Evolutionary conservation across 2,329 filamentous ascomycete genomes (phyloP).

Genomic region (Teratosphaeria nubilosa): DNA sequence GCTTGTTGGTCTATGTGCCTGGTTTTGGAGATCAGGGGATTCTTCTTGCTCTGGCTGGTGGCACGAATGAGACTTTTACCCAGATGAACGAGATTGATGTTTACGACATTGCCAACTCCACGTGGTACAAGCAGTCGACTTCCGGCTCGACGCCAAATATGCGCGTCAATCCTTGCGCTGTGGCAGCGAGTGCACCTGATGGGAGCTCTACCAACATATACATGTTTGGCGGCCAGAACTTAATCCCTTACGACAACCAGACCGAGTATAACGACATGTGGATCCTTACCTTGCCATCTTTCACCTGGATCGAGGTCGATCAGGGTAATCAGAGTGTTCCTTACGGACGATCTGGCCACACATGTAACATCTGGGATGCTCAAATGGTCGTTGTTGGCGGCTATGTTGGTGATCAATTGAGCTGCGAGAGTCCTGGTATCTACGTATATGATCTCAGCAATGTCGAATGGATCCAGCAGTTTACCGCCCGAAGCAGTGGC

Average conservation of each 20-base stretch:
- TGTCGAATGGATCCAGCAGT: slow-evolving; percentile 58
- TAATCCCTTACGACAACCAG: slow-evolving; percentile 51
- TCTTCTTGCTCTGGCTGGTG: slow-evolving; percentile 67
- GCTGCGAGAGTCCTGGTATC: slow-evolving; percentile 58
- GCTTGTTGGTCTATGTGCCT: slow-evolving; percentile 63
- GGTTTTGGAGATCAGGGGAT: slow-evolving; percentile 67
- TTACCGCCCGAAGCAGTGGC: slow-evolving; percentile 54
- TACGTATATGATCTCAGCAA: slow-evolving; percentile 69
- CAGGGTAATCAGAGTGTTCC: slow-evolving; percentile 37
- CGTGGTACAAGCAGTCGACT: slow-evolving; percentile 67
- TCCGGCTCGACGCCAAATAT: slow-evolving; percentile 48
- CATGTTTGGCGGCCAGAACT: slow-evolving; percentile 66
- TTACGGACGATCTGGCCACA: slow-evolving; percentile 57
- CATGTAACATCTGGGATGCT: slow-evolving; percentile 22
- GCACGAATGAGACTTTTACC: slow-evolving; percentile 55
- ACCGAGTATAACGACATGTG: slow-evolving; percentile 63
- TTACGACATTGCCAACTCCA: slow-evolving; percentile 61
- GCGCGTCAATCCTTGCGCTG: slow-evolving; percentile 58
- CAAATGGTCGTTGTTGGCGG: slow-evolving; percentile 78
- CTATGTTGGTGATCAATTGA: slow-evolving; percentile 49
- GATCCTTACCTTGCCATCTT: slow-evolving; percentile 70
- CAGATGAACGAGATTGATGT: slow-evolving; percentile 66
- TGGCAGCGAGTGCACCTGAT: slow-evolving; percentile 53
- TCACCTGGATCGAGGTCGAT: slow-evolving; percentile 66
- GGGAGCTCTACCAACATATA: slow-evolving; percentile 65